Evolutionary conservation across 2,329 filamentous ascomycete genomes (phyloP).

Genomic region (Sordariomycetes sp.): DNA sequence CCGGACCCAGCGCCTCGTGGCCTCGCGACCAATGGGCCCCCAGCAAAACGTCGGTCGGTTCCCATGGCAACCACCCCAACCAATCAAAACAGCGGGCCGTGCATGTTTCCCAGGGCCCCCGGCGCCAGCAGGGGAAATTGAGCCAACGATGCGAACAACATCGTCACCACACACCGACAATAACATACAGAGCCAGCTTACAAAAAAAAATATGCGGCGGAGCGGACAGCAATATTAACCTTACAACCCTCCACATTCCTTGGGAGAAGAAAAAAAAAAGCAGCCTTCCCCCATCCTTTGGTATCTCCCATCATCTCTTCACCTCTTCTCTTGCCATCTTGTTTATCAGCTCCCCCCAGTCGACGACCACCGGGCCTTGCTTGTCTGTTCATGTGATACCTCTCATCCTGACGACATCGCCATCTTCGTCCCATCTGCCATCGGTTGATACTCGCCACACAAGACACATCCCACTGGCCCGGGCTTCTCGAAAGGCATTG

Average conservation of each 20-base stretch:
- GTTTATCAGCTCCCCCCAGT: not conserved
- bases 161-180: not conserved
- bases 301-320: not conserved
- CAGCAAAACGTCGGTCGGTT: not conserved
- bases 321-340: not conserved
- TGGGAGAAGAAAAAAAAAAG: not conserved
- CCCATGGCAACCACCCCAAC: not conserved
- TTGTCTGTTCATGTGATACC: not conserved
- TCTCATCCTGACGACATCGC: not conserved
- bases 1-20: not conserved
- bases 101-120: not conserved
- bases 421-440: not conserved
- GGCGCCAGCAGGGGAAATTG: not conserved
- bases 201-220: not conserved
- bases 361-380: not conserved
- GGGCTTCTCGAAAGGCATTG: not conserved
- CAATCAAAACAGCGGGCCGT: not conserved
- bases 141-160: not conserved
- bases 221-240: not conserved
- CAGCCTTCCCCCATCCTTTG: not conserved
- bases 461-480: not conserved
- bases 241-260: not conserved
- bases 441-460: not conserved
- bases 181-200: not conserved
- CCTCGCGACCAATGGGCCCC: not conserved